phyloP scores from a whole-genome alignment of 768 basidiomycete species.

The Psilocybe sp. region DNA sequence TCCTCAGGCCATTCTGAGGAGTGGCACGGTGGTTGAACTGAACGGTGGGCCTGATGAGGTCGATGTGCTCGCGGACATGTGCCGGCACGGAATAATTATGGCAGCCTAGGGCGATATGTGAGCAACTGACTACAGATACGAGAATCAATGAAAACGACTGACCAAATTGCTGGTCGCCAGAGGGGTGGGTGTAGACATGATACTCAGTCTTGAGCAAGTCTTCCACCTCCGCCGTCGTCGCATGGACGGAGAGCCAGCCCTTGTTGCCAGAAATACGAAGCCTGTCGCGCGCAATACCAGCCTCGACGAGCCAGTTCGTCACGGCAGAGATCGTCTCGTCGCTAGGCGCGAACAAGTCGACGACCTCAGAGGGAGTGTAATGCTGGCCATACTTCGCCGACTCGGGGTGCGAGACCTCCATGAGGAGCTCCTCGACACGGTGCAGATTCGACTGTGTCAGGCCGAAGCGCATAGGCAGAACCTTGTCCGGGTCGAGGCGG shows the following conservation, averaged over 20 bases:
- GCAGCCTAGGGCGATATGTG: slow-evolving; percentile 26
- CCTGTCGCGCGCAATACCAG: slow-evolving; percentile 37
- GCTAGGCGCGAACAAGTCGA: slow-evolving; percentile 47
- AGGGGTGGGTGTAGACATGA: slow-evolving; percentile 39
- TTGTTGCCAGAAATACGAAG: slow-evolving; percentile 37
- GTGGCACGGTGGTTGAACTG: slow-evolving; percentile 33
- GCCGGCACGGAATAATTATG: slow-evolving; percentile 37
- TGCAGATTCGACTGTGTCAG: slow-evolving; percentile 46
- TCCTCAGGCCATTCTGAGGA: slow-evolving; percentile 16
- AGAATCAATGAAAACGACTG: background rate
- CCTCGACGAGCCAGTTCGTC: slow-evolving; percentile 40
- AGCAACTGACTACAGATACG: background rate
- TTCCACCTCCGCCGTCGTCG: slow-evolving; percentile 40
- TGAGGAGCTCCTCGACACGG: slow-evolving; percentile 42
- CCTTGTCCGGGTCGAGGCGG: slow-evolving; percentile 23
- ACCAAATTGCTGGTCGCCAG: slow-evolving; percentile 40
- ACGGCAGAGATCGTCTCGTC: slow-evolving; percentile 42
- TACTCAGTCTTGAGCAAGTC: slow-evolving; percentile 45
- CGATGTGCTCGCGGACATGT: slow-evolving; percentile 40
- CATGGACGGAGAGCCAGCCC: slow-evolving; percentile 42
- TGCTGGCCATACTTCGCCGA: slow-evolving; percentile 51
- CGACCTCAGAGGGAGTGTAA: slow-evolving; percentile 41
- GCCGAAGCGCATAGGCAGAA: slow-evolving; percentile 49
- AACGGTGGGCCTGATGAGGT: slow-evolving; percentile 38
- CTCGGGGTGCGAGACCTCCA: slow-evolving; percentile 49